These are phyloP conservation scores for Globisporangium okanoganense DNA, from an alignment of 352 stramenopile species.

Conservation along the genomic window DNA sequence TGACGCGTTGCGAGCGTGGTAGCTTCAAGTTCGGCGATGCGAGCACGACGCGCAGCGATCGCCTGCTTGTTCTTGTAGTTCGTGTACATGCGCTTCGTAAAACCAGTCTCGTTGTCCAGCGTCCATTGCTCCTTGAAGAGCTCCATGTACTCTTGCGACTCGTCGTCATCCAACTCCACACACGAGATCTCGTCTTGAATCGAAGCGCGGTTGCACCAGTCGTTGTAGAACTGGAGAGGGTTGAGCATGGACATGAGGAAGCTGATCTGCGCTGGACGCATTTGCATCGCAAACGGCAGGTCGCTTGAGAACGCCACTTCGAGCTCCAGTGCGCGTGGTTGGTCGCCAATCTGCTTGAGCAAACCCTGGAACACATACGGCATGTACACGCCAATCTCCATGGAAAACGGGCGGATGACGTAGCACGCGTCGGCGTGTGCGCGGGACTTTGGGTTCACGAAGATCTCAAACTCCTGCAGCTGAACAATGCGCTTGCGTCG, in stretches of 20 bases:
- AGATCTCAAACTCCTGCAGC: constrained; percentile 63
- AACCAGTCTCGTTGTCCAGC: constrained; percentile 45
- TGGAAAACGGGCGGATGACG: constrained; percentile 45
- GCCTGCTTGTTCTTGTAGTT: constrained; percentile 40
- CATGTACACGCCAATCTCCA: constrained; percentile 60
- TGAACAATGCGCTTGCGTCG: constrained; percentile 45
- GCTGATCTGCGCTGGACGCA: constrained; percentile 60
- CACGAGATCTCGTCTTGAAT: constrained; percentile 62
- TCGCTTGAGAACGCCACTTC: constrained; percentile 40
- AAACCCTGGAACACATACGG: constrained; percentile 65
- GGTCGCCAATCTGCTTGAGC: constrained; percentile 36
- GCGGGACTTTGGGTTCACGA: constrained; percentile 48
- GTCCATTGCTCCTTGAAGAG: constrained; percentile 57
- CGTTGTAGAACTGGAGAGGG: constrained; percentile 56
- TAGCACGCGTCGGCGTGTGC: constrained; percentile 32
- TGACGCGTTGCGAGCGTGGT: constrained; percentile 57
- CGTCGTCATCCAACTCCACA: constrained; percentile 38
- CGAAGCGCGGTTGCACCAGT: constrained; percentile 57
- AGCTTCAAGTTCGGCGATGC: constrained; percentile 49
- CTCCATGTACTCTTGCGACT: constrained; percentile 56
- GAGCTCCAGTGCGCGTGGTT: constrained; percentile 43
- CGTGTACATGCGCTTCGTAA: constrained; percentile 34
- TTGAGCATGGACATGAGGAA: constrained; percentile 56
- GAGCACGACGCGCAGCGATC: constrained; percentile 30
- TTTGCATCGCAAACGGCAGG: constrained; percentile 35